These are phyloP conservation scores for Aspergillus sp. DNA, from an alignment of 2,329 filamentous ascomycete genomes.

Conservation along the genomic window DNA sequence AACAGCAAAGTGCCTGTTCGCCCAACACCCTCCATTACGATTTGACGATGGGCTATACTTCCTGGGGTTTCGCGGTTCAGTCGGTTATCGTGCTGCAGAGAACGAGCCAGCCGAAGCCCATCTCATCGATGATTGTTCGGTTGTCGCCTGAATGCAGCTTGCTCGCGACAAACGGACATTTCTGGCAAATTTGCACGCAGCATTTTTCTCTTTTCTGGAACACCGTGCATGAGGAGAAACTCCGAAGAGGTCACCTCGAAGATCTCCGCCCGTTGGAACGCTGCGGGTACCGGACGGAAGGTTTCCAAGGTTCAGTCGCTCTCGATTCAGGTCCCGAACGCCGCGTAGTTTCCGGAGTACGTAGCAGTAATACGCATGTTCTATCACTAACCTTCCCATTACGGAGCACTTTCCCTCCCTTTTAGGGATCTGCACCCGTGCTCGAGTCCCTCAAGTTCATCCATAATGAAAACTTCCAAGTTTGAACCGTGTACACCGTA, in stretches of 20 bases:
- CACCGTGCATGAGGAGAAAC: too few relatives aligned
- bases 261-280: constrained; percentile 10
- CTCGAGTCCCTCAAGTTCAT: background rate
- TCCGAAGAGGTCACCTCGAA: background rate
- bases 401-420: background rate
- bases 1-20: background rate
- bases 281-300: constrained; percentile 21
- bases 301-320: constrained; percentile 17
- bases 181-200: background rate
- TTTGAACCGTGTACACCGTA: background rate
- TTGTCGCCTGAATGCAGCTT: constrained; percentile 11
- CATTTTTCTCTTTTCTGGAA: background rate
- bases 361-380: background rate
- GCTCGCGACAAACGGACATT: constrained; percentile 8
- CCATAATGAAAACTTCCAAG: background rate
- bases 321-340: background rate
- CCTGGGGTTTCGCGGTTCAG: constrained; percentile 3
- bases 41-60: background rate
- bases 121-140: constrained; percentile 6
- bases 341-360: background rate
- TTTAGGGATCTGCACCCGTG: background rate
- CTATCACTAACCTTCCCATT: background rate
- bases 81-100: constrained; percentile 11
- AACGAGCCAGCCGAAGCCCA: constrained; percentile 11
- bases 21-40: constrained; percentile 5